Evolutionary conservation across 2,329 filamentous ascomycete genomes (phyloP).

Genomic region (Rosellinia necatrix): DNA sequence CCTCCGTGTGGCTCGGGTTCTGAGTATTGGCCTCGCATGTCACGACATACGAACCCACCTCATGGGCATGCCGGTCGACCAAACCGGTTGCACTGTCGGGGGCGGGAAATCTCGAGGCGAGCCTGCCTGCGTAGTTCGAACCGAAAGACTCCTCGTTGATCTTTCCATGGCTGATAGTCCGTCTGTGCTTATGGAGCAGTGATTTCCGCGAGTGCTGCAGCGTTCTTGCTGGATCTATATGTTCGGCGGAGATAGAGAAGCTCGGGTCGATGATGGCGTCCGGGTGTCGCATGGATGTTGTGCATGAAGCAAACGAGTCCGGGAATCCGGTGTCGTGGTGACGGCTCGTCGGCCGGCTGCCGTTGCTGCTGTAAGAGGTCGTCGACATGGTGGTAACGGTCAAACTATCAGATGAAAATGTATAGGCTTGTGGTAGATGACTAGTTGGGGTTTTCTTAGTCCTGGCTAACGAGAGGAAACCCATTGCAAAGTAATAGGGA

Average conservation of each 20-base stretch:
- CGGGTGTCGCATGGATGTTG: slow-evolving; percentile 66
- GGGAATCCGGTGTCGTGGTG: slow-evolving; percentile 42
- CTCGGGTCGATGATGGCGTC: slow-evolving; percentile 62
- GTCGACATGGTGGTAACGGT: slow-evolving; percentile 37
- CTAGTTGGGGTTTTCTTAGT: slow-evolving; percentile 29
- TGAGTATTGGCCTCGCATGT: slow-evolving; percentile 46
- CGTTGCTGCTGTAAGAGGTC: slow-evolving; percentile 30
- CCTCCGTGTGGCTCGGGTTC: slow-evolving; percentile 41
- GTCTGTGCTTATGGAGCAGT: slow-evolving; percentile 52
- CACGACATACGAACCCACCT: slow-evolving; percentile 23
- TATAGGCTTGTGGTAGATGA: slow-evolving; percentile 10
- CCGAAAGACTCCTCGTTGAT: slow-evolving; percentile 46
- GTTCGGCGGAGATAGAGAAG: slow-evolving; percentile 60
- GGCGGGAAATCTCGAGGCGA: slow-evolving; percentile 26
- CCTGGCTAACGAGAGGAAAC: slow-evolving; percentile 14
- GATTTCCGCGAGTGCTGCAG: slow-evolving; percentile 51
- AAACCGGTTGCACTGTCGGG: slow-evolving; percentile 32
- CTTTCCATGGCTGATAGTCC: slow-evolving; percentile 52
- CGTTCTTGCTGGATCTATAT: slow-evolving; percentile 51
- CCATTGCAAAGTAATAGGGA: slow-evolving; percentile 2
- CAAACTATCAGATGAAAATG: slow-evolving; percentile 24
- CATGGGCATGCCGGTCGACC: slow-evolving; percentile 26
- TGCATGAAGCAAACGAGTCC: slow-evolving; percentile 48
- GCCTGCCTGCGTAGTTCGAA: slow-evolving; percentile 38
- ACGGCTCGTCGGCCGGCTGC: slow-evolving; percentile 38